A percentile compares a stretch with the other conserved stretches of the same genome.
phyloP scores from a whole-genome alignment of 2,329 filamentous ascomycete genomes.

The Colletotrichum eremochloae region DNA sequence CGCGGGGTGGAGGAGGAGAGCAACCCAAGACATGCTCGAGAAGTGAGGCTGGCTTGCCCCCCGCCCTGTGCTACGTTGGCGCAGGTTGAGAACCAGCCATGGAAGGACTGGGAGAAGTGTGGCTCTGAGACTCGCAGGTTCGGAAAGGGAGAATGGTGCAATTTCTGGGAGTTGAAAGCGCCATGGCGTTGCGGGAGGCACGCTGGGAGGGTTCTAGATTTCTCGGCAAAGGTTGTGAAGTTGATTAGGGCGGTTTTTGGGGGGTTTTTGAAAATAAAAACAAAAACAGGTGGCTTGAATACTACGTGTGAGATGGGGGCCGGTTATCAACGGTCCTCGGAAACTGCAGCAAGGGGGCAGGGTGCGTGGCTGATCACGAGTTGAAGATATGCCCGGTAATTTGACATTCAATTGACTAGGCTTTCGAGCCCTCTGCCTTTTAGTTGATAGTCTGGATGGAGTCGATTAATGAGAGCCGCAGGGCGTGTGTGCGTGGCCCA shows the following conservation, averaged over 20 bases:
- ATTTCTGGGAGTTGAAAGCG: neutral
- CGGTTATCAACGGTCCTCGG: neutral
- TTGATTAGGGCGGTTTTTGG: too few relatives aligned
- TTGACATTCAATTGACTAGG: neutral
- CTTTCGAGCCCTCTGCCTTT: neutral
- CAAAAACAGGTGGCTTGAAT: too few relatives aligned
- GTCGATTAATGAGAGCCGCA: neutral
- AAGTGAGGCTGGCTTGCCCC: neutral
- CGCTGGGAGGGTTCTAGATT: neutral
- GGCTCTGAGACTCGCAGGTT: neutral
- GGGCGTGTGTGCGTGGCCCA: neutral
- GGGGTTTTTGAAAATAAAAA: too few relatives aligned
- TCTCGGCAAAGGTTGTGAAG: neutral
- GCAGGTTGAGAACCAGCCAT: neutral
- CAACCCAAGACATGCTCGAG: neutral
- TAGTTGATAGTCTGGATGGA: neutral
- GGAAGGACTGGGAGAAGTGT: neutral
- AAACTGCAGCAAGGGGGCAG: neutral
- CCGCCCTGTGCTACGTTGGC: neutral
- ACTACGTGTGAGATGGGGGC: neutral
- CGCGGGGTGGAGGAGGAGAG: too few relatives aligned
- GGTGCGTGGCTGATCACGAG: neutral
- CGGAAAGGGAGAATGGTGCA: neutral
- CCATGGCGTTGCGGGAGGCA: neutral
- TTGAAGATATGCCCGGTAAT: constrained; percentile 12